Conservation (phyloP, 164 flowering plant genomes). For the Vitis rupestris region DNA sequence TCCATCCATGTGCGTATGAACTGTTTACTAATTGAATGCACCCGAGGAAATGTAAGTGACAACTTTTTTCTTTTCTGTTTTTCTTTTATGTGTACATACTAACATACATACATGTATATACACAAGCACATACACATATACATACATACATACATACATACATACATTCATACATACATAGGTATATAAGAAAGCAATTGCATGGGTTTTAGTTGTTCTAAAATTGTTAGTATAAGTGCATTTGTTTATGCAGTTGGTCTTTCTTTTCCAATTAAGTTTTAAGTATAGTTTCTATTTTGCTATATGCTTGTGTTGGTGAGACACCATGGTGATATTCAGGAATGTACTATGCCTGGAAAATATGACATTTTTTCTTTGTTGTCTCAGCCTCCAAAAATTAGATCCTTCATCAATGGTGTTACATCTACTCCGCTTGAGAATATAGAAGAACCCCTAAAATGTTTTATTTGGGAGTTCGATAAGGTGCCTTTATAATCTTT, state of each 20-base stretch:
- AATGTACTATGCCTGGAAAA: not conserved
- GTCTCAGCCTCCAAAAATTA: conserved; percentile 85
- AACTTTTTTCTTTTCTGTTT: not conserved
- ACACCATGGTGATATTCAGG: not conserved
- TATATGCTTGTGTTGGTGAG: not conserved
- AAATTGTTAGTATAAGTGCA: not conserved
- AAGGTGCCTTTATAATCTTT: conserved; percentile 46
- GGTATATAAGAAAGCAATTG: no score
- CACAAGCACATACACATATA: no score
- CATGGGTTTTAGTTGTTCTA: not conserved
- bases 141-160: no score
- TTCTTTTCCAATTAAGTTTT: not conserved
- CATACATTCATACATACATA: no score
- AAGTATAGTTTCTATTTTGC: not conserved
- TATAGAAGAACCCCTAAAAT: conserved; percentile 66
- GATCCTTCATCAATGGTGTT: conserved; percentile 67
- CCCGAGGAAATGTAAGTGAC: no score
- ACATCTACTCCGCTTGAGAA: conserved; percentile 73
- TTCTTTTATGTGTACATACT: not conserved
- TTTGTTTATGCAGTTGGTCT: not conserved
- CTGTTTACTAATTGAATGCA: no score
- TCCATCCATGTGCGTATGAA: no score
- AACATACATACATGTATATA: no score
- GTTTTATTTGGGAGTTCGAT: conserved; percentile 86
- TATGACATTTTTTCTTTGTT: conserved; percentile 10